Evolutionary conservation across 176 grass and related monocot species (phyloP).

Genomic region (Echinochloa phyllopogon): DNA sequence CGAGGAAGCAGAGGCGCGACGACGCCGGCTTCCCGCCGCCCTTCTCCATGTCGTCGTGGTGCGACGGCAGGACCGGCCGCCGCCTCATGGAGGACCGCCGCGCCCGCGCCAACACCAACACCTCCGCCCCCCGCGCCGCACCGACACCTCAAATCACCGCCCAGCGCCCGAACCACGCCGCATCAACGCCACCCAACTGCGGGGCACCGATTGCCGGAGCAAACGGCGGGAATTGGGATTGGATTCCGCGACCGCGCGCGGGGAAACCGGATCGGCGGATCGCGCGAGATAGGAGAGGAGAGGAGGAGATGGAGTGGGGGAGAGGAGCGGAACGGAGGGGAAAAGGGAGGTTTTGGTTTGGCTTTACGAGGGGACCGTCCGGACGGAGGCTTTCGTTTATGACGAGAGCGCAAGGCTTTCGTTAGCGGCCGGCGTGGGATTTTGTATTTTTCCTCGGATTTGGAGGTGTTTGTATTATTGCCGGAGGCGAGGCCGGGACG

Average conservation of each 20-base stretch:
- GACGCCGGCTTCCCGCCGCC: slow-evolving; percentile 57
- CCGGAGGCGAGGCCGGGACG: slow-evolving; percentile 23
- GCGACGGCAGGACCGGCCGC: slow-evolving; percentile 50
- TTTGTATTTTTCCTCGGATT: slow-evolving; percentile 19
- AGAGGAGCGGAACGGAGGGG: neutral
- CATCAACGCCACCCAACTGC: neutral
- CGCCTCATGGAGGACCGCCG: slow-evolving; percentile 63
- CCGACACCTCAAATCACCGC: neutral
- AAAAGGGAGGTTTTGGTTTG: slow-evolving; percentile 13
- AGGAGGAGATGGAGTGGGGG: neutral
- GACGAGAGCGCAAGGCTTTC: neutral
- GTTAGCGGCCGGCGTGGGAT: slow-evolving; percentile 29
- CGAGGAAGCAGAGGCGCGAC: slow-evolving; percentile 85
- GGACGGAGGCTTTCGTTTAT: neutral
- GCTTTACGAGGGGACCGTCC: neutral
- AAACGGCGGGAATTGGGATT: neutral
- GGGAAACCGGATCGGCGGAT: slow-evolving; percentile 46
- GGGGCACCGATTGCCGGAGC: neutral
- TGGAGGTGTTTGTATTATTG: slow-evolving; percentile 31
- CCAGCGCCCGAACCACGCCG: slow-evolving; percentile 2
- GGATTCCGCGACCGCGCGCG: neutral
- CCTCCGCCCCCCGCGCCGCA: neutral
- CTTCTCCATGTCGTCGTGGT: slow-evolving; percentile 78
- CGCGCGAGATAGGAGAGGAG: neutral
- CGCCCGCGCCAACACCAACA: neutral